Percentiles rank a stretch among this genome's conserved stretches.
Conservation (phyloP, 2,329 filamentous ascomycete species). For the Pseudophaeomoniella oleicola region DNA sequence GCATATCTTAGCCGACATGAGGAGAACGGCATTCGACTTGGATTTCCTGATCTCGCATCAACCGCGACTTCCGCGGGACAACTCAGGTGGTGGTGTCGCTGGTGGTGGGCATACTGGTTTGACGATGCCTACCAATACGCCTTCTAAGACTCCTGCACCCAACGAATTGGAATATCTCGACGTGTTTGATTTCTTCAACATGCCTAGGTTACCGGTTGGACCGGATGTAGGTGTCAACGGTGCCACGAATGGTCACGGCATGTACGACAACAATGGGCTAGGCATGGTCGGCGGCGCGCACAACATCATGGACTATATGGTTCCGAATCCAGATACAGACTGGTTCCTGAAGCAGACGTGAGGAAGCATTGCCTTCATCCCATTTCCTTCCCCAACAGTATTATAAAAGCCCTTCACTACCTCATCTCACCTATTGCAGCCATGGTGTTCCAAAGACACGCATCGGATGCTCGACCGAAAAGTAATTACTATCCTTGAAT, state of each 20-base stretch:
- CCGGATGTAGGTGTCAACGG: slow-evolving; percentile 9
- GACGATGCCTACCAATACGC: slow-evolving; percentile 9
- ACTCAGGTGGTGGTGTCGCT: background rate
- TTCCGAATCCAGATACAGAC: slow-evolving; percentile 31
- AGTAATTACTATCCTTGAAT: no score
- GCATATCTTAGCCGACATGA: slow-evolving; percentile 81
- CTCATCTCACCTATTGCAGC: no score
- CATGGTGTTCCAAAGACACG: no score
- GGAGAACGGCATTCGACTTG: slow-evolving; percentile 75
- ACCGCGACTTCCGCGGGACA: slow-evolving; percentile 35
- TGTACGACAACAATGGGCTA: background rate
- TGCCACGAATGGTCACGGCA: slow-evolving; percentile 1
- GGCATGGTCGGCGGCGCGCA: background rate
- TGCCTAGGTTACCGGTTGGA: slow-evolving; percentile 51
- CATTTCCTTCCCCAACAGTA: no score
- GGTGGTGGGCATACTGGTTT: background rate
- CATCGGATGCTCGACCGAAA: no score
- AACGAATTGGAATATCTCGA: slow-evolving; percentile 85
- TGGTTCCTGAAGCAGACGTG: slow-evolving; percentile 29
- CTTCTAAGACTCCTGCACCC: slow-evolving; percentile 53
- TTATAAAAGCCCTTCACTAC: no score
- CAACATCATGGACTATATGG: slow-evolving; percentile 30
- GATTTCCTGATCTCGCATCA: slow-evolving; percentile 81
- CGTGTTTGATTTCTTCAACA: slow-evolving; percentile 90
- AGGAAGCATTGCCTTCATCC: no score